phyloP scores from a whole-genome alignment of 2,329 filamentous ascomycete species.

The Xylaria hypoxylon region DNA sequence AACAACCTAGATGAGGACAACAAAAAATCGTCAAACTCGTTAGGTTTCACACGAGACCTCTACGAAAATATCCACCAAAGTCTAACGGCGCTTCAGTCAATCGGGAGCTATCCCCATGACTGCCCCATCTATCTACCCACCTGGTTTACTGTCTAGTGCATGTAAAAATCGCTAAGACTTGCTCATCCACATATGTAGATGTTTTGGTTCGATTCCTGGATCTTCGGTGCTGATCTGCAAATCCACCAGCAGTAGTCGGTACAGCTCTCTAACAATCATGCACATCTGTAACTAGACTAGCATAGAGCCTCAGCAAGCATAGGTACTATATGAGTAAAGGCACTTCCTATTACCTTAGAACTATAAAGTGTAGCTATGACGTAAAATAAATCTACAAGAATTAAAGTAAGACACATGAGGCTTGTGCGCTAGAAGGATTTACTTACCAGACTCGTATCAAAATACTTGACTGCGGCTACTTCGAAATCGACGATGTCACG shows the following conservation, averaged over 20 bases:
- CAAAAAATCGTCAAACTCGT: conserved; percentile 19
- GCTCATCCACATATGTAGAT: conserved; percentile 7
- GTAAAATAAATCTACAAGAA: background rate
- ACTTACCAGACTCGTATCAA: too few species aligned
- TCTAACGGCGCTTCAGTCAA: conserved; percentile 17
- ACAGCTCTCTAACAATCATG: conserved; percentile 12
- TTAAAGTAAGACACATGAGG: background rate
- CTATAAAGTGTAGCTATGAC: background rate
- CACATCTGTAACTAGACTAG: conserved; percentile 21
- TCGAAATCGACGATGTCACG: too few species aligned
- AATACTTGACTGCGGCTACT: too few species aligned
- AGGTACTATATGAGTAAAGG: too few species aligned
- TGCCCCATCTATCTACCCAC: background rate
- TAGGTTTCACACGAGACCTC: conserved; percentile 23
- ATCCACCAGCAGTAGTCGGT: conserved; percentile 11
- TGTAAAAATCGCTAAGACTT: conserved; percentile 19
- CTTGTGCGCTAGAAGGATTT: too few species aligned
- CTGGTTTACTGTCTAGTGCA: background rate
- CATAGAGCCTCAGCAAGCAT: too few species aligned
- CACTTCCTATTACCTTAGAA: background rate
- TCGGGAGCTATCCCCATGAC: conserved; percentile 2
- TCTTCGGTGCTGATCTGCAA: conserved; percentile 21
- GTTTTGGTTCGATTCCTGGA: conserved; percentile 7
- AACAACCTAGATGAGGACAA: background rate
- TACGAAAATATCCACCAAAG: conserved; percentile 21